phyloP scores from a whole-genome alignment of 176 grass and related monocot species.

The Aegilops speltoides region DNA sequence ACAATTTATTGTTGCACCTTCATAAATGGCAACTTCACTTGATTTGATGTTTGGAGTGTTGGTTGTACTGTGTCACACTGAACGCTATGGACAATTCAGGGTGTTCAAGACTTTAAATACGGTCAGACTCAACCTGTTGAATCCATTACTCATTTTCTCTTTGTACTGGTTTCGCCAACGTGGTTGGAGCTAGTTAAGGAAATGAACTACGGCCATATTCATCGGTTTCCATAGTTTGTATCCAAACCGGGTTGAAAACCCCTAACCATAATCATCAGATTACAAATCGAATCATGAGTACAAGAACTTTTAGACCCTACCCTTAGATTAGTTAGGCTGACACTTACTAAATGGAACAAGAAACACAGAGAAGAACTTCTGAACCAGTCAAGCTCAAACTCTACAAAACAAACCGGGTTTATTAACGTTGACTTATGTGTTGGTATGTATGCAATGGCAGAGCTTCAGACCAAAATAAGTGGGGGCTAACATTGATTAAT shows the following conservation, averaged over 20 bases:
- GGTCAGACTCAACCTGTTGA: background rate
- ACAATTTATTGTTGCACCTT: background rate
- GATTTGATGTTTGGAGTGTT: background rate
- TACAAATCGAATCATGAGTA: background rate
- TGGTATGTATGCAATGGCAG: background rate
- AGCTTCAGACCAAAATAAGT: background rate
- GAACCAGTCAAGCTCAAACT: slow-evolving; percentile 12
- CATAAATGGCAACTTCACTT: slow-evolving; percentile 26
- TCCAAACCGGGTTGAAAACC: background rate
- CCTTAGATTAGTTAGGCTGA: background rate
- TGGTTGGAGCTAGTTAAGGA: background rate
- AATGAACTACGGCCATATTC: background rate
- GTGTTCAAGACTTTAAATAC: background rate
- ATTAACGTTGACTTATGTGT: slow-evolving; percentile 12
- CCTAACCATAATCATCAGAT: slow-evolving; percentile 5
- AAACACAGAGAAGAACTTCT: background rate
- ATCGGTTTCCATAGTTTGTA: background rate
- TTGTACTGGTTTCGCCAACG: background rate
- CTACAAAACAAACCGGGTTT: slow-evolving; percentile 6
- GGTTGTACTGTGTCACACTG: background rate
- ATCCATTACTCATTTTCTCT: background rate
- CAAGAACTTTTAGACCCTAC: background rate
- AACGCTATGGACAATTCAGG: slow-evolving; percentile 2
- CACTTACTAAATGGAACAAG: background rate
- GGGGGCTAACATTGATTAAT: background rate